Evolutionary conservation across 169 alveolate genomes (phyloP), one percentile per base, ranked within the genome.

Genomic region (Plasmodium gaboni): DNA sequence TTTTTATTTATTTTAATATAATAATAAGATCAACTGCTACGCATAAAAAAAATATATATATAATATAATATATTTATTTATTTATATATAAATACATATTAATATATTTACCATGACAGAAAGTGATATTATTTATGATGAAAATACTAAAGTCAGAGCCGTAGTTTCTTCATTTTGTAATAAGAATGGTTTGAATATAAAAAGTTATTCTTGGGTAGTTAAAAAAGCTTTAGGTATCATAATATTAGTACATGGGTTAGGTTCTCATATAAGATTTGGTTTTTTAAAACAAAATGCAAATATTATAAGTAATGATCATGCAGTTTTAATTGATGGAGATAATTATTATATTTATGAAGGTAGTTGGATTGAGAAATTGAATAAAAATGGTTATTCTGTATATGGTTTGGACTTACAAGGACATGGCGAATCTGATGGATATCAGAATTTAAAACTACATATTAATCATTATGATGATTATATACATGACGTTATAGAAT

Each of bases 371-470:
- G 61, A 53, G 8, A 13, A 53, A n/a, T 53, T 53, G 15, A 53
- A 53, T 10, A 53, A 53, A 53, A 53, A 5, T 53, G 19, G 61
- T n/a, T 53, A 53, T 15, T 53, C 61, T n/a, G 61, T 53, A 53
- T 53, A 53, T 53, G 61, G 61, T 53, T n/a, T 53, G 19, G 61
- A 53, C 9, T 53, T 53, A 53, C 61, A 53, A 53, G 61, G 61
- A 0, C 61, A 53, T 53, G 61, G 61, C 6, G 19, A 53, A 15
- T 53, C 61, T 53, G 61, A 53, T 53, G 61, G 61, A 53, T 53
- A 15, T 13, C 15, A 15, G 19, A 15, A 53, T 53, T 53, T 53
- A 53, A 53, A 53, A 53, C 9, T 53, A n/a, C 15, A 53, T 53
- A 53, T 53, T n/a, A 53, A 53, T 0, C 6, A 13, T n/a, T 53